These are phyloP conservation scores for Larix kaempferi DNA, from an alignment of 75 land plant species.

Conservation along the genomic window DNA sequence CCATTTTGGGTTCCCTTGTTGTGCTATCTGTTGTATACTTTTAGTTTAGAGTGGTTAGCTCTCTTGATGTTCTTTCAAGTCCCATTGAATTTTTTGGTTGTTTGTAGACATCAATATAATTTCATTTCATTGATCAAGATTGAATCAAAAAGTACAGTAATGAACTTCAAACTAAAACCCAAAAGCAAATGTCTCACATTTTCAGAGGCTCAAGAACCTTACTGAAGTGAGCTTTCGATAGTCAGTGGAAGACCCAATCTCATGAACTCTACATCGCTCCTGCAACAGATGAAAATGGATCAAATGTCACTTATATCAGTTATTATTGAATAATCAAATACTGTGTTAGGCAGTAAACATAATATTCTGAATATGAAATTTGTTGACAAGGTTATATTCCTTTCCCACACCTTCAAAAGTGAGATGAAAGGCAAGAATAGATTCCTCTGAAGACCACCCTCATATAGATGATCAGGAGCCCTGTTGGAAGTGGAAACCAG, in stretches of 20 bases:
- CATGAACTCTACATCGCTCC: conserved; percentile 88
- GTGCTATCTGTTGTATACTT: no score
- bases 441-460: conserved; percentile 92
- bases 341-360: background rate
- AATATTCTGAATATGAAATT: background rate
- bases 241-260: conserved; percentile 80
- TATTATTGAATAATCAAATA: background rate
- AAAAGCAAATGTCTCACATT: background rate
- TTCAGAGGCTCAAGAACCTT: conserved; percentile 10
- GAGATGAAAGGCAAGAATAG: conserved; percentile 93
- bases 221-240: conserved; percentile 87
- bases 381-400: background rate
- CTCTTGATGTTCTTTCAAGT: no score
- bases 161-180: background rate
- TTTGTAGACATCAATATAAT: no score
- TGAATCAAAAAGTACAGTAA: background rate
- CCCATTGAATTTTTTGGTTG: no score
- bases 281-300: conserved; percentile 18
- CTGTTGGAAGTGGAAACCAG: conserved; percentile 95
- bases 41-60: no score
- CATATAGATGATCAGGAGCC: conserved; percentile 88
- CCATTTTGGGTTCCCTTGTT: no score
- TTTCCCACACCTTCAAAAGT: conserved; percentile 63
- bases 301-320: background rate
- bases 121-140: background rate